Conservation (phyloP, 176 grass and related monocot species). For the Avena eriantha region DNA sequence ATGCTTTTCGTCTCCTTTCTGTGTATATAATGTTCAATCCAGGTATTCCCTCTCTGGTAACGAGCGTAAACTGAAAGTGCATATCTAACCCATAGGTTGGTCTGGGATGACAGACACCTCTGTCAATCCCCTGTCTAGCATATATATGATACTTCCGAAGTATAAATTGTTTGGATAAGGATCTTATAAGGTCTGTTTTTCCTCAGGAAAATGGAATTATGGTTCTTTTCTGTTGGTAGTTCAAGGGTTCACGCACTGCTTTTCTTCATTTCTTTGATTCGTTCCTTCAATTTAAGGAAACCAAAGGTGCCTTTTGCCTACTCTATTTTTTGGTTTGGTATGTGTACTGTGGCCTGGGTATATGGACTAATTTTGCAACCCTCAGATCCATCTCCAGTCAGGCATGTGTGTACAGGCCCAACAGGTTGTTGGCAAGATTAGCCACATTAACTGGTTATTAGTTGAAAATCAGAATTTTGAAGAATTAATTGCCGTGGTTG, state of each 20-base stretch:
- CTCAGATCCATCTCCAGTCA: background rate
- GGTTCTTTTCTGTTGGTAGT: slow-evolving; percentile 3
- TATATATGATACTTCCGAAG: background rate
- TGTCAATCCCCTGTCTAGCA: background rate
- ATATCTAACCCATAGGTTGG: background rate
- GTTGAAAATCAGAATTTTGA: background rate
- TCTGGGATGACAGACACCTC: background rate
- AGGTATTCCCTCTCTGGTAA: background rate
- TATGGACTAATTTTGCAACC: background rate
- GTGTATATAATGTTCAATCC: background rate
- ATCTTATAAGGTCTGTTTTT: background rate
- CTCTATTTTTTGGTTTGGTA: background rate
- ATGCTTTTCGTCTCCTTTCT: background rate
- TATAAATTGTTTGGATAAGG: background rate
- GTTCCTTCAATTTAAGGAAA: slow-evolving; percentile 4
- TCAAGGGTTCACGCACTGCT: background rate
- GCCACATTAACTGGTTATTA: background rate
- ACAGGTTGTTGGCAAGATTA: background rate
- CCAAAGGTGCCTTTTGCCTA: background rate
- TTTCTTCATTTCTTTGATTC: background rate
- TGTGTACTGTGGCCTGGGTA: slow-evolving; percentile 19
- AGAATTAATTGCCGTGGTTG: background rate
- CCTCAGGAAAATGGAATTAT: background rate
- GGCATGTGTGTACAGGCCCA: background rate
- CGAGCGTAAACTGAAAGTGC: background rate